A percentile compares a stretch with the other conserved stretches of the same genome.
Conservation (phyloP, 2,329 filamentous ascomycete species). For the Trichoderma sp. region DNA sequence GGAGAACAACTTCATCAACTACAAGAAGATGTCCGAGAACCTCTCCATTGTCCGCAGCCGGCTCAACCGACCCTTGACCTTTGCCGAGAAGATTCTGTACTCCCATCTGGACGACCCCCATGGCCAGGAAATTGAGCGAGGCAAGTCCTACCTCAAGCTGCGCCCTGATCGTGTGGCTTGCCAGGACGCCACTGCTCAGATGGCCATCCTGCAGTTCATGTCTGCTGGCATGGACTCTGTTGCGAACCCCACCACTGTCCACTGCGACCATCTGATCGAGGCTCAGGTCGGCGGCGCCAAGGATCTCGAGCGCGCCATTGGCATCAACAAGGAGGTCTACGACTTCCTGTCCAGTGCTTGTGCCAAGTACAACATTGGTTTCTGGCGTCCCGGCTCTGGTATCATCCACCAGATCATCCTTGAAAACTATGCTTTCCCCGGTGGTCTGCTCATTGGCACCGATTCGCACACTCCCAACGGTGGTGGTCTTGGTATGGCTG, state of each 20-base stretch:
- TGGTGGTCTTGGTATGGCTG: slow-evolving; percentile 91
- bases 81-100: slow-evolving; percentile 98
- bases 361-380: slow-evolving; percentile 99
- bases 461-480: slow-evolving; percentile 98
- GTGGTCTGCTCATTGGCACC: slow-evolving; percentile 95
- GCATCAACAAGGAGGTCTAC: slow-evolving; percentile 99
- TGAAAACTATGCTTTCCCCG: slow-evolving; percentile 99
- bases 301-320: slow-evolving; percentile 87
- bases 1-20: slow-evolving; percentile 97
- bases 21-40: slow-evolving; percentile 99
- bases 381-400: slow-evolving; percentile 98
- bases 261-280: slow-evolving; percentile 99
- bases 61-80: slow-evolving; percentile 91
- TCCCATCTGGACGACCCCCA: slow-evolving; percentile 97
- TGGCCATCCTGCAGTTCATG: slow-evolving; percentile 99
- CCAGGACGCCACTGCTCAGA: slow-evolving; percentile 99
- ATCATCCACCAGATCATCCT: slow-evolving; percentile 99
- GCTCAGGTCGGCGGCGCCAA: slow-evolving; percentile 90
- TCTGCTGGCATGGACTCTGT: slow-evolving; percentile 95
- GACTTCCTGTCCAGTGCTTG: slow-evolving; percentile 93
- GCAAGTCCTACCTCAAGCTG: slow-evolving; percentile 92
- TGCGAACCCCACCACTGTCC: slow-evolving; percentile 91
- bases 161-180: slow-evolving; percentile 97
- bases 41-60: slow-evolving; percentile 84
- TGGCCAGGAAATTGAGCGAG: slow-evolving; percentile 93